Evolutionary conservation across 2,329 filamentous ascomycete genomes (phyloP), one percentile per base, ranked within the genome.

Genomic region (Cryphonectria radicalis): DNA sequence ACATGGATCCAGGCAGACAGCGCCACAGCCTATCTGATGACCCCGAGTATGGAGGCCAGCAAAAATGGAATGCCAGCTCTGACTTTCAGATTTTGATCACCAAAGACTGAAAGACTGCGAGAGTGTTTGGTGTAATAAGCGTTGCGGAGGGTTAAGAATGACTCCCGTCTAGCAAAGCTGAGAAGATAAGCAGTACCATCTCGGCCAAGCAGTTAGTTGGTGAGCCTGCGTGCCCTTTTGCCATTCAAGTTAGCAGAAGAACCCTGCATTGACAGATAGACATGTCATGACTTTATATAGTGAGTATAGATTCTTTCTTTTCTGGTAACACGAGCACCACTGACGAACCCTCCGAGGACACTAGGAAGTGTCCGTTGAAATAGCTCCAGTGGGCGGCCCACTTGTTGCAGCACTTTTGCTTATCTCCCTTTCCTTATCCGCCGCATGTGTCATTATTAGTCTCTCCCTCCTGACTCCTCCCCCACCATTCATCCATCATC

Each of bases 401-500:
- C 35, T 40, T 40, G 59, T 19, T 62, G 59, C 6, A 46, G 25
- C 63, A 32, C 62, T 46, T 40, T 53, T 43, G 63, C 63, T 66
- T 66, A 66, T 66, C 64, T 66, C 22, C 22, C 25, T 63, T 50
- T 37, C 62, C 50, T 53, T 46, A 28, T 60, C 62, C 50, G 22
- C 46, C 7, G 22, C 46, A 66, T 70, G 68, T 70, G 68, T 70
- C 68, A 70, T 69, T 46, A 35, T 22, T 22, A 55, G 10, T 28
- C 35, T 40, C 53, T 59, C 55, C n/a, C 50, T n/a, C n/a, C 6
- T 57, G 22, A 68, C 50, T 19, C 43, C 43, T 19, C 46, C 46
- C 46, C 46, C 19, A 4, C 19, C 46, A 50, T 50, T 22, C 46
- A 50, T 50, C 46, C 46, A 6, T 17, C 5, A 50, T n/a, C 32